A percentile compares a stretch with the other conserved stretches of the same genome.
These are phyloP conservation scores for Picochlorum sp. DNA, from an alignment of 139 green algal species.

Conservation along the genomic window DNA sequence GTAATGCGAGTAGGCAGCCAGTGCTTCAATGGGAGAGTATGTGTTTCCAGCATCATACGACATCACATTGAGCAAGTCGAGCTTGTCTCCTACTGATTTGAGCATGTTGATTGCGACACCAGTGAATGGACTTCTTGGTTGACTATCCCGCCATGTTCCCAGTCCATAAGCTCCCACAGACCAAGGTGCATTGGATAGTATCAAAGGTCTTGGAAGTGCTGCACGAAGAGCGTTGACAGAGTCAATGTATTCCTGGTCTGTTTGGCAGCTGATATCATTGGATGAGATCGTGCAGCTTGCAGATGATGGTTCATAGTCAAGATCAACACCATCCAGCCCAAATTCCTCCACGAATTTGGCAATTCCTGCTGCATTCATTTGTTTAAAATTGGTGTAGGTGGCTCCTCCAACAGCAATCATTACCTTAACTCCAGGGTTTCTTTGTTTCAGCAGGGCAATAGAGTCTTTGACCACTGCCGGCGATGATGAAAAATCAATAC, in stretches of 20 bases:
- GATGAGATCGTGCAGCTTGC: background rate
- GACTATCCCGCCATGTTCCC: background rate
- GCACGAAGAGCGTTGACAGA: slow-evolving; percentile 16
- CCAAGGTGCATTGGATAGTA: slow-evolving; percentile 30
- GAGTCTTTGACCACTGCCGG: slow-evolving; percentile 21
- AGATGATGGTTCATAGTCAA: slow-evolving; percentile 25
- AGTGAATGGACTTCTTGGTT: slow-evolving; percentile 10
- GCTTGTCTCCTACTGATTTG: slow-evolving; percentile 14
- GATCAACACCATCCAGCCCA: slow-evolving; percentile 34
- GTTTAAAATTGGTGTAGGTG: slow-evolving; percentile 29
- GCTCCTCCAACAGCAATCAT: slow-evolving; percentile 27
- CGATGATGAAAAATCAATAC: slow-evolving; percentile 28
- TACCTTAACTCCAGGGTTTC: slow-evolving; percentile 35
- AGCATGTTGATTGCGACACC: slow-evolving; percentile 39
- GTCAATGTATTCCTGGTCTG: slow-evolving; percentile 24
- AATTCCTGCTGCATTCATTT: slow-evolving; percentile 22
- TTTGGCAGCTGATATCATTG: slow-evolving; percentile 20
- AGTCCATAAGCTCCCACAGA: slow-evolving; percentile 36
- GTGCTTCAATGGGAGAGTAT: slow-evolving; percentile 22
- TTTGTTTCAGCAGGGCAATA: slow-evolving; percentile 28
- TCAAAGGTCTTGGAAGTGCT: slow-evolving; percentile 25
- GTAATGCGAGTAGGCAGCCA: slow-evolving; percentile 24
- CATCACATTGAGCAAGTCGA: slow-evolving; percentile 45
- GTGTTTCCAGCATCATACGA: slow-evolving; percentile 30
- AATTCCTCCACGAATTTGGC: slow-evolving; percentile 30